Evolutionary conservation across 2,329 filamentous ascomycete genomes (phyloP).

Genomic region (Claviceps fusiformis): DNA sequence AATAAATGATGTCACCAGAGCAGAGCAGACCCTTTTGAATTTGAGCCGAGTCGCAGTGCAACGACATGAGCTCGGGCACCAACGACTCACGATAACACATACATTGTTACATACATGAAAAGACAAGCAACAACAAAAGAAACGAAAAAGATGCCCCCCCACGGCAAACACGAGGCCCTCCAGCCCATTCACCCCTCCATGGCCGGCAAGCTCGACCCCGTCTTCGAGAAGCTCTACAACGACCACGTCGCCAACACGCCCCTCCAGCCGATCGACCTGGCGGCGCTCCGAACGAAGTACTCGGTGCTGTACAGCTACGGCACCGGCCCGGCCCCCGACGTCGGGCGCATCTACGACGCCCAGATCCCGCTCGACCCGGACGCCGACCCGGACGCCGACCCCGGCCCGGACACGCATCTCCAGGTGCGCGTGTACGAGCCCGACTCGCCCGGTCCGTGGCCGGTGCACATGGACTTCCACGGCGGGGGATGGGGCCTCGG

Average conservation of each 20-base stretch:
- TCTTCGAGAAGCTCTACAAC: conserved; percentile 34
- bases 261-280: conserved; percentile 25
- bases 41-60: too few species aligned
- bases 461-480: conserved; percentile 35
- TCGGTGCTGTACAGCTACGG: conserved; percentile 31
- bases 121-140: background rate
- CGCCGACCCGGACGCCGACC: background rate
- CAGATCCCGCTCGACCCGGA: conserved; percentile 14
- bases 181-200: conserved; percentile 35
- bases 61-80: too few species aligned
- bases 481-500: conserved; percentile 37
- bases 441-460: conserved; percentile 24
- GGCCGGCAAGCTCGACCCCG: conserved; percentile 30
- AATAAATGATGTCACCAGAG: too few species aligned
- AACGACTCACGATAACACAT: too few species aligned
- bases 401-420: conserved; percentile 13
- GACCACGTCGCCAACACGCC: conserved; percentile 28
- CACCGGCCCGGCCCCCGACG: conserved; percentile 27
- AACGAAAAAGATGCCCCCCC: background rate
- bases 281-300: conserved; percentile 25
- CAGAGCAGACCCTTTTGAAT: too few species aligned
- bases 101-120: background rate
- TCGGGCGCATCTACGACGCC: conserved; percentile 25
- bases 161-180: conserved; percentile 24
- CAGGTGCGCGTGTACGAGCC: conserved; percentile 32